Evolutionary conservation across 768 basidiomycete genomes (phyloP), one percentile per base, ranked within the genome.

Genomic region (Tricholomella constricta): DNA sequence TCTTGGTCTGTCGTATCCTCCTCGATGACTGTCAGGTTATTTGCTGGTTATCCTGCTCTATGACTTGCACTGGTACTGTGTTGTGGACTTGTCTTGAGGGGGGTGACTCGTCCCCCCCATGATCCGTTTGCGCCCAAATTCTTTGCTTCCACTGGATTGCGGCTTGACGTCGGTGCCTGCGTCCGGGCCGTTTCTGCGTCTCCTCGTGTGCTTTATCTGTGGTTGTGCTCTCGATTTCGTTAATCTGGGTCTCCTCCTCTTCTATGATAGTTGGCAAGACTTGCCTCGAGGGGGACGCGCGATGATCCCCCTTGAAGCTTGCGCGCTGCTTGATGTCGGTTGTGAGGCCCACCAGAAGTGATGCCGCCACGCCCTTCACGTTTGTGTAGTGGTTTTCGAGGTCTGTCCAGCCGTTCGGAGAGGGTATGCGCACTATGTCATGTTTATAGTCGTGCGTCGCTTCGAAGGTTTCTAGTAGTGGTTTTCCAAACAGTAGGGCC

Each of bases 401-500:
- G 2, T 22, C 22, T 8, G 20, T 34, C 43, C 42, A 40, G 10
- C 36, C n/a, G 12, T 43, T 19, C 4, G 29, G 20, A 19, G 17
- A 43, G 43, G 36, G 55, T 38, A 54, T 23, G 17, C 41, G 27
- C 11, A 65, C 47, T n/a, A 35, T 45, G 34, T 64, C 58, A 10
- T 35, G 17, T 7, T 19, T 32, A 20, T 69, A 70, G 26, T 70
- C 57, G 22, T 70, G 70, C 3, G 63, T 34, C 10, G 61, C 64
- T 6, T 51, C 8, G 41, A 70, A 65, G 14, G 20, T 31, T 31
- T 57, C 44, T 0, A 71, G 56, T 3, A 64, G 44, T 2, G 65
- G 69, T 53, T 72, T 72, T 22, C 70, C 65, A 12, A 72, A 58
- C 0, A 70, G 46, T 17, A 70, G 35, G 9, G 43, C 42, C 66